phyloP scores from a whole-genome alignment of 2,329 filamentous ascomycete genomes.

The Colletotrichum cereale region DNA sequence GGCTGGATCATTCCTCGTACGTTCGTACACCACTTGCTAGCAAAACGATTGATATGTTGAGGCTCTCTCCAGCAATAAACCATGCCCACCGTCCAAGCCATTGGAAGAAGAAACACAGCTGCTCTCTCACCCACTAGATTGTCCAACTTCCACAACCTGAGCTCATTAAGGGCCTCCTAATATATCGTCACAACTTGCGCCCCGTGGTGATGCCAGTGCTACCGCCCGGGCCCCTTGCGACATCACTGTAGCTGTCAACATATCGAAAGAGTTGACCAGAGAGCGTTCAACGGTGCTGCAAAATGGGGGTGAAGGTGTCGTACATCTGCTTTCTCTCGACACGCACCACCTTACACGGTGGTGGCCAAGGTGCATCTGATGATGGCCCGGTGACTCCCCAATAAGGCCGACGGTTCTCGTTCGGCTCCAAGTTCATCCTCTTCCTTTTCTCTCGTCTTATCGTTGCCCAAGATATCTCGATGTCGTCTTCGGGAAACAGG shows the following conservation, averaged over 20 bases:
- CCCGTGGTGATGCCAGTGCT: neutral
- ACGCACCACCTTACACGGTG: neutral
- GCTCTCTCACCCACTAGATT: neutral
- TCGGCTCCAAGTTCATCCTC: neutral
- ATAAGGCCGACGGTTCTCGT: neutral
- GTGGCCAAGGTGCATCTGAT: neutral
- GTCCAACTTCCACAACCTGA: neutral
- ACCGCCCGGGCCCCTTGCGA: no score
- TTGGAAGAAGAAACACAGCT: neutral
- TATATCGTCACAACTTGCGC: neutral
- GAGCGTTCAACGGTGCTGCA: neutral
- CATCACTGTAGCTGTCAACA: neutral
- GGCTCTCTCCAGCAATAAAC: no score
- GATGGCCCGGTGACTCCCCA: neutral
- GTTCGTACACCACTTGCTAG: no score
- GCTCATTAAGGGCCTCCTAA: neutral
- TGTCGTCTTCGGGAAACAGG: neutral
- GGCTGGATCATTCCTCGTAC: no score
- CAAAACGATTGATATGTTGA: no score
- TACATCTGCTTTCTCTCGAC: neutral
- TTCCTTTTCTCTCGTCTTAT: neutral
- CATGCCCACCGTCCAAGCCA: no score
- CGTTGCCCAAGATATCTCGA: neutral
- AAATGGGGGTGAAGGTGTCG: neutral
- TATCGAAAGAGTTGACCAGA: neutral